phyloP scores from a whole-genome alignment of 257 asterid species.

The Capsicum baccatum region DNA sequence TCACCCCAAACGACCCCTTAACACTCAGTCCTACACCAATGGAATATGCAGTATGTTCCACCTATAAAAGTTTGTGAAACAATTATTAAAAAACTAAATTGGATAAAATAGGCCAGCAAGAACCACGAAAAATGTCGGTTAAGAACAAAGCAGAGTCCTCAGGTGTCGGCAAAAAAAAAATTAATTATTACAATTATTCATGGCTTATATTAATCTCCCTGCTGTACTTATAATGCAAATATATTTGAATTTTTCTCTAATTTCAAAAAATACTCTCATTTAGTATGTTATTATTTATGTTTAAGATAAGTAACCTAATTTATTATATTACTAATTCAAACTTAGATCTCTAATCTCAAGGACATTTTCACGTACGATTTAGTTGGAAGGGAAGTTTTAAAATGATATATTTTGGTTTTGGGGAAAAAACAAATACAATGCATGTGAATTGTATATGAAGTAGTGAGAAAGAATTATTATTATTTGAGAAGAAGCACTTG shows the following conservation, averaged over 20 bases:
- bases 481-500: not conserved
- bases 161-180: constrained; percentile 34
- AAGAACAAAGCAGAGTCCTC: constrained; percentile 32
- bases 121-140: constrained; percentile 44
- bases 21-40: not conserved
- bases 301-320: not conserved
- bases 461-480: constrained; percentile 11
- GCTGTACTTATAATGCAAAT: not conserved
- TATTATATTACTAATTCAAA: constrained; percentile 9
- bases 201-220: constrained; percentile 33
- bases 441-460: not conserved
- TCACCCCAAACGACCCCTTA: not conserved
- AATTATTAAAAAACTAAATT: not conserved
- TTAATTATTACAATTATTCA: constrained; percentile 31
- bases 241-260: constrained; percentile 20
- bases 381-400: constrained; percentile 19
- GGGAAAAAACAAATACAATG: constrained; percentile 31
- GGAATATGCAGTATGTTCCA: not conserved
- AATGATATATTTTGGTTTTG: constrained; percentile 18
- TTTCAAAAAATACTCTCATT: constrained; percentile 26
- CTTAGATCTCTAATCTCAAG: constrained; percentile 36
- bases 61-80: not conserved
- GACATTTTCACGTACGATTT: constrained; percentile 32
- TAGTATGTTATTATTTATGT: not conserved
- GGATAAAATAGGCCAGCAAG: constrained; percentile 30